Percentiles rank a stretch among this genome's conserved stretches.
phyloP scores from a whole-genome alignment of 2,329 filamentous ascomycete species.

The Hypoxylon sp. region DNA sequence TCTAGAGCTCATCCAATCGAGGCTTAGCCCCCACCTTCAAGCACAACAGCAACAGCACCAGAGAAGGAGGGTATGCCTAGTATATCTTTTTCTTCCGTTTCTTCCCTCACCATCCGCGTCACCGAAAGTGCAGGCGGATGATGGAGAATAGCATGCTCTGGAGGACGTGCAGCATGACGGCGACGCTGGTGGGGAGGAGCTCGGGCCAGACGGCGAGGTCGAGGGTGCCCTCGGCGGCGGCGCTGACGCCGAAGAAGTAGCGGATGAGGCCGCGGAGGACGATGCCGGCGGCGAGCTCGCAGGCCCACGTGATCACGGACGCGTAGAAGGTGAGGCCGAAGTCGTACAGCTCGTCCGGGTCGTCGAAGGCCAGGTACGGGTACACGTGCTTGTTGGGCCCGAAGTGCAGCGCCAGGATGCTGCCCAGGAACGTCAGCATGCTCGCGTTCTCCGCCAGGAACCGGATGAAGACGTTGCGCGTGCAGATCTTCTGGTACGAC shows the following conservation, averaged over 20 bases:
- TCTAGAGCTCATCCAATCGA: slow-evolving; percentile 29
- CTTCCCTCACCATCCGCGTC: slow-evolving; percentile 23
- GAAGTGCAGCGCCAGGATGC: slow-evolving; percentile 71
- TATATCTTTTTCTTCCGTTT: too few relatives aligned
- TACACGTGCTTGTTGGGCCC: slow-evolving; percentile 73
- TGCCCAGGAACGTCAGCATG: slow-evolving; percentile 73
- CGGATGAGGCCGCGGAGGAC: slow-evolving; percentile 66
- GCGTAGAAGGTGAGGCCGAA: slow-evolving; percentile 70
- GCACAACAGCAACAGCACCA: slow-evolving; percentile 38
- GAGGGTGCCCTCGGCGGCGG: slow-evolving; percentile 69
- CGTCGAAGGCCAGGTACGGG: slow-evolving; percentile 73
- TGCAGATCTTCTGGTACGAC: slow-evolving; percentile 71
- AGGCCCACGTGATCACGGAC: slow-evolving; percentile 70
- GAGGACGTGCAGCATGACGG: slow-evolving; percentile 71
- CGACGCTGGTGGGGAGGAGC: slow-evolving; percentile 70
- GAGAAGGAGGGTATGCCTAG: slow-evolving; percentile 69
- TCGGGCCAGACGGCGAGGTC: slow-evolving; percentile 73
- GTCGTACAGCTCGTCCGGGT: slow-evolving; percentile 61
- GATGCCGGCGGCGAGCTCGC: slow-evolving; percentile 69
- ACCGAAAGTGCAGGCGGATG: slow-evolving; percentile 67
- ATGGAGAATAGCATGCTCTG: slow-evolving; percentile 79
- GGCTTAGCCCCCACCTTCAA: slow-evolving; percentile 20
- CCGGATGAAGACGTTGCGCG: slow-evolving; percentile 72
- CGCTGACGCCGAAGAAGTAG: slow-evolving; percentile 66
- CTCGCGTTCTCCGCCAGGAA: slow-evolving; percentile 72